A percentile compares a stretch with the other conserved stretches of the same genome.
Evolutionary conservation across 2,329 filamentous ascomycete genomes (phyloP).

Genomic region (Ophiostoma sp.): DNA sequence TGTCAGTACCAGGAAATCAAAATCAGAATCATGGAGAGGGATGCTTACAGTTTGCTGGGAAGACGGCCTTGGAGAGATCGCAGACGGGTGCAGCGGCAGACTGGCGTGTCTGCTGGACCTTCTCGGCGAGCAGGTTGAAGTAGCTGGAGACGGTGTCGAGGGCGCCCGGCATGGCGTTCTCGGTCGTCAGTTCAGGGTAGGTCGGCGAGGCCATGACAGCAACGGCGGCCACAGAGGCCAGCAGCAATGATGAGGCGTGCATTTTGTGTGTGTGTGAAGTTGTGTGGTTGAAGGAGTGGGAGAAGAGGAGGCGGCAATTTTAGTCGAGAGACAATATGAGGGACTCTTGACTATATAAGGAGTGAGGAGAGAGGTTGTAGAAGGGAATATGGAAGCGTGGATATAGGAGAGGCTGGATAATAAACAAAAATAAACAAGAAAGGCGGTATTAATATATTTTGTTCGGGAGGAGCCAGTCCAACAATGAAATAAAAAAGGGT

Average conservation of each 20-base stretch:
- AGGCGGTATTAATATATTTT: constrained; percentile 3
- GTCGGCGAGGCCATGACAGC: constrained; percentile 48
- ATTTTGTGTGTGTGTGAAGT: constrained; percentile 41
- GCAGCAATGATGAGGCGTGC: constrained; percentile 49
- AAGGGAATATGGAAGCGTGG: neutral
- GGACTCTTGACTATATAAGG: neutral
- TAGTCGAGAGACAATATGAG: neutral
- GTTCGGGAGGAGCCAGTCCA: constrained; percentile 18
- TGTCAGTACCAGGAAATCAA: neutral
- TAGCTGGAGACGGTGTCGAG: constrained; percentile 57
- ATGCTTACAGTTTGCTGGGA: constrained; percentile 47
- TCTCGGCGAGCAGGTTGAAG: constrained; percentile 60
- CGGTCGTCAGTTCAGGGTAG: constrained; percentile 48
- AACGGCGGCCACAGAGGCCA: constrained; percentile 50
- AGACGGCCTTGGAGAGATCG: constrained; percentile 53
- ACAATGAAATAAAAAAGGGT: neutral
- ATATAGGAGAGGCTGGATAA: constrained; percentile 12
- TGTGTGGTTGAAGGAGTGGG: neutral
- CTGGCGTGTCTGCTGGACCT: constrained; percentile 51
- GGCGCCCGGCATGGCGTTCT: constrained; percentile 43
- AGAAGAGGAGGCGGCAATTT: neutral
- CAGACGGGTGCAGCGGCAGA: constrained; percentile 49
- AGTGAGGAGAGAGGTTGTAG: neutral
- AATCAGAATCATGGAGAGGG: constrained; percentile 34
- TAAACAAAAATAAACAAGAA: constrained; percentile 9